Evolutionary conservation across 495 filamentous ascomycete species (phyloP), one percentile per base, ranked within the genome.

Genomic region (Aspergillus egyptiacus): DNA sequence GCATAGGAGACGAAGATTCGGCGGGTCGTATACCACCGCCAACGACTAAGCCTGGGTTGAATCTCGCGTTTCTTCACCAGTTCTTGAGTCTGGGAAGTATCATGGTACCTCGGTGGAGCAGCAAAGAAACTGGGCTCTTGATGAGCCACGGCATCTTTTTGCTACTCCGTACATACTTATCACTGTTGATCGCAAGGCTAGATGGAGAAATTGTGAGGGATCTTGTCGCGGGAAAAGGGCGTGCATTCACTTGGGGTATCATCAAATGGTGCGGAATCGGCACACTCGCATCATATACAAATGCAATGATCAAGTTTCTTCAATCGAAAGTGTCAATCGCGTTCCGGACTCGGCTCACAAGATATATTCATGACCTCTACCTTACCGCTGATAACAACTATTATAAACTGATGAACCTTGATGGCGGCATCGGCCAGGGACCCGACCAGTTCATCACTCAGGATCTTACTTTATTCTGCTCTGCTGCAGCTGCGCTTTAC

Each of bases 381-480:
- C 77, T 99, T 18, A 95, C 94, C 56, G 85, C 90, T 46, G 87
- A 91, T 53, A 80, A 94, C 48, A 91, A 91, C 59, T 99, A 95
- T 63, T 97, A 99, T 73, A 96, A 96, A 66, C 67, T 99, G 37
- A 79, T 85, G 33, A 97, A 96, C 60, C 73, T 96, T 33, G 94
- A 99, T 56, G 93, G 94, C 10, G 90, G 91, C 0, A 82, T 97
- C 30, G 91, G 88, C 5, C 87, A 90, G 58, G 86, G 87, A 6
- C 85, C 89, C 15, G 94, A 99, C 65, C 94, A 97, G 60, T 99
- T 91, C 67, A 96, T 99, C 64, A 96, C 91, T 0, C 91, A 96
- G 60, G 94, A 99, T 66, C 78, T 99, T 4, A 95, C 93, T 0
- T 72, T 94, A 9, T 97, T 99, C 73, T 97, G 94, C 58, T 82